Conservation (phyloP, 2,329 filamentous ascomycete species). For the Xenosphaeropsis pyriputrescens region DNA sequence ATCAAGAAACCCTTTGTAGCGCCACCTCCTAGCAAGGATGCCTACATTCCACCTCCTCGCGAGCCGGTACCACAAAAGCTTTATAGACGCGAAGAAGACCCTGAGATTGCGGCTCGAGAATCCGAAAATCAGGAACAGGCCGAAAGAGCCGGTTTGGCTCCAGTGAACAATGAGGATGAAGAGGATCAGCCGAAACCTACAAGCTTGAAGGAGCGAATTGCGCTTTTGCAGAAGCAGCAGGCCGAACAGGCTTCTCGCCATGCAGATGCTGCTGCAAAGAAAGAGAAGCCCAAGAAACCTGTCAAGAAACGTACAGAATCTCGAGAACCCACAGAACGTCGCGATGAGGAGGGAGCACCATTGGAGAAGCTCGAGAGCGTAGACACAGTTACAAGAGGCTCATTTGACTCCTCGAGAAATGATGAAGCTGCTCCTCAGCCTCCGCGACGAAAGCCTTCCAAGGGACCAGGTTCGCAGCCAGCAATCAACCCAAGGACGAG, state of each 20-base stretch:
- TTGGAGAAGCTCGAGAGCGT: slow-evolving; percentile 32
- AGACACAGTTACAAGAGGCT: slow-evolving; percentile 31
- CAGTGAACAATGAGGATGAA: slow-evolving; percentile 30
- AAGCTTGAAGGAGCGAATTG: slow-evolving; percentile 90
- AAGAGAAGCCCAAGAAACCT: slow-evolving; percentile 75
- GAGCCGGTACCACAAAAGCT: slow-evolving; percentile 59
- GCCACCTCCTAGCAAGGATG: slow-evolving; percentile 82
- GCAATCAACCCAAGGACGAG: slow-evolving; percentile 20
- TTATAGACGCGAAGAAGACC: slow-evolving; percentile 81
- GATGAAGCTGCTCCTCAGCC: slow-evolving; percentile 24
- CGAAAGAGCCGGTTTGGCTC: slow-evolving; percentile 49
- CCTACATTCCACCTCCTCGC: slow-evolving; percentile 66
- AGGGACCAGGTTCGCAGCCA: slow-evolving; percentile 19
- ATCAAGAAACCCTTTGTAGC: slow-evolving; percentile 97
- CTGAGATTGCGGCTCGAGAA: slow-evolving; percentile 50
- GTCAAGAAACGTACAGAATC: slow-evolving; percentile 50
- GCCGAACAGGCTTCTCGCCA: slow-evolving; percentile 75
- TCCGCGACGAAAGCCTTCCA: slow-evolving; percentile 37
- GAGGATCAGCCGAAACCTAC: slow-evolving; percentile 84
- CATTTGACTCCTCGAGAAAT: slow-evolving; percentile 29
- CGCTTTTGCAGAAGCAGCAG: slow-evolving; percentile 85
- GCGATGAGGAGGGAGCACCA: slow-evolving; percentile 18
- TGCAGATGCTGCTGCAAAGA: slow-evolving; percentile 63
- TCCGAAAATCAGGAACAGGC: slow-evolving; percentile 51
- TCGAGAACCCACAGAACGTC: slow-evolving; percentile 23